These are phyloP conservation scores for Alternaria angustiovoidea DNA, from an alignment of 2,329 filamentous ascomycete species.

Conservation along the genomic window DNA sequence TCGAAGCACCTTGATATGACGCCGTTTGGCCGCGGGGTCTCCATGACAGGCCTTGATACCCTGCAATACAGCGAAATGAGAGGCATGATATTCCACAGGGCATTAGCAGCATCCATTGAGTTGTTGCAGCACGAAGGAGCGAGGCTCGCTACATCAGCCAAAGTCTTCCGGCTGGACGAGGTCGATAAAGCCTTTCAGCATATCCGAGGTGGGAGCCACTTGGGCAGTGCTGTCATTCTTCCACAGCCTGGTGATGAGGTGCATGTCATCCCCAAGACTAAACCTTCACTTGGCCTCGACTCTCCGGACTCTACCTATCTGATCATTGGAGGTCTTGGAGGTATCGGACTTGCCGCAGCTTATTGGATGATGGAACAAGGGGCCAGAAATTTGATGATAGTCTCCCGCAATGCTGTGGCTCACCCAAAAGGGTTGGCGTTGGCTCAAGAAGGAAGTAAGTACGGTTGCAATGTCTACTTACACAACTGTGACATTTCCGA, in stretches of 20 bases:
- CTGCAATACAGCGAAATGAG: constrained; percentile 1
- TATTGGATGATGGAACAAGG: constrained; percentile 25
- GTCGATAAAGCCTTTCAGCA: not conserved
- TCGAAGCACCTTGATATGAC: constrained; percentile 1
- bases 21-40: not conserved
- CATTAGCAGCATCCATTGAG: not conserved
- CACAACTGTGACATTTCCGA: constrained; percentile 6
- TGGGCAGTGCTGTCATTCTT: not conserved
- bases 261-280: not conserved
- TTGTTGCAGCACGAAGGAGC: not conserved
- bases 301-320: constrained; percentile 28
- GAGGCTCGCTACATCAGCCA: not conserved
- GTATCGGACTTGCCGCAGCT: constrained; percentile 28
- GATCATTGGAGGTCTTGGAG: constrained; percentile 32
- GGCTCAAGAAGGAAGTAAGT: not conserved
- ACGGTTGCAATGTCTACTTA: not conserved
- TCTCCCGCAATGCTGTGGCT: constrained; percentile 11
- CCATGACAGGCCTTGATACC: constrained; percentile 1
- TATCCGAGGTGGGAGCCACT: not conserved
- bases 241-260: not conserved
- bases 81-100: not conserved
- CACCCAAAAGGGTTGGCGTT: not conserved
- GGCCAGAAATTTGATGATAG: constrained; percentile 22
- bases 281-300: not conserved
- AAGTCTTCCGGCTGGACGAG: not conserved